Conservation (phyloP, 306 rosid species). For the Potentilla sterilis region DNA sequence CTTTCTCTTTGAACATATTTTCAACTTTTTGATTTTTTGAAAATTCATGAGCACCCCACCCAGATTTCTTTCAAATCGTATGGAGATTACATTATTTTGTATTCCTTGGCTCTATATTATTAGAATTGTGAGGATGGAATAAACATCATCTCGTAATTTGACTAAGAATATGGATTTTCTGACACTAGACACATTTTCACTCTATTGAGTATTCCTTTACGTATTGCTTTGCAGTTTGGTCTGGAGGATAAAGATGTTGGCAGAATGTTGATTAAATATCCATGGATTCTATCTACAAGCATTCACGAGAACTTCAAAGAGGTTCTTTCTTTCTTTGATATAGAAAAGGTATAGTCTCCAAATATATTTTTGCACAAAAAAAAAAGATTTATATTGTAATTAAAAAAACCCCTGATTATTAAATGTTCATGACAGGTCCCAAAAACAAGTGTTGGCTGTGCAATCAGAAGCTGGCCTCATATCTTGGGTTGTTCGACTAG, state of each 20-base stretch:
- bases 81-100: neutral
- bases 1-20: neutral
- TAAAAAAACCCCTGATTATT: conserved; percentile 7
- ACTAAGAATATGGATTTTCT: neutral
- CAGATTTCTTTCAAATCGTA: neutral
- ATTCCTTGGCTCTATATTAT: neutral
- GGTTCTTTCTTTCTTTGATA: conserved; percentile 46
- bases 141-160: neutral
- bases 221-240: conserved; percentile 45
- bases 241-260: conserved; percentile 45
- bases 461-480: conserved; percentile 84
- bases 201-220: conserved; percentile 18
- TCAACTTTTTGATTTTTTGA: neutral
- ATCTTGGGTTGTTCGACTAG: conserved; percentile 74
- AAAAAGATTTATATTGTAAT: conserved; percentile 18
- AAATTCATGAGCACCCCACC: neutral
- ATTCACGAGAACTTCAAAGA: conserved; percentile 64
- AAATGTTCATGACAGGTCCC: conserved; percentile 55
- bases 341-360: conserved; percentile 51
- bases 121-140: neutral
- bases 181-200: conserved; percentile 9
- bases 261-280: conserved; percentile 61
- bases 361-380: conserved; percentile 16
- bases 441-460: conserved; percentile 40
- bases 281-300: conserved; percentile 70